Percentiles rank a stretch among this genome's conserved stretches.
phyloP scores from a whole-genome alignment of 2,329 filamentous ascomycete species.

The Colletotrichum truncatum region DNA sequence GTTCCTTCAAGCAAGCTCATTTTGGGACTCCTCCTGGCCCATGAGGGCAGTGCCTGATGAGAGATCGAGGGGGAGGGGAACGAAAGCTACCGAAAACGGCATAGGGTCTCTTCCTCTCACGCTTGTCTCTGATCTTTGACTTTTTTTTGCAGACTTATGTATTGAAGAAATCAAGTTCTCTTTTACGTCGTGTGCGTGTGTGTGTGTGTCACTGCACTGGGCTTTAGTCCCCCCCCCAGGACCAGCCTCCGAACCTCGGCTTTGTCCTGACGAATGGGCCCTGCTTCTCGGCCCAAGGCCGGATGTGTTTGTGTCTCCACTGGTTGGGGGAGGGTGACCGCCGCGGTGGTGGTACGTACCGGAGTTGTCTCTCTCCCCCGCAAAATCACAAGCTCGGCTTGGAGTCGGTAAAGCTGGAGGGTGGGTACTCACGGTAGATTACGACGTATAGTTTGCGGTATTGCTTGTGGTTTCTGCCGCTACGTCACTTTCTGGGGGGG shows the following conservation, averaged over 20 bases:
- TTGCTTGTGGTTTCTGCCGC: background rate
- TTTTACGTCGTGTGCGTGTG: too few relatives aligned
- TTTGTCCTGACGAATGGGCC: slow-evolving; percentile 22
- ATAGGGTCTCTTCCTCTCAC: background rate
- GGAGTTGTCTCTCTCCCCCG: slow-evolving; percentile 46
- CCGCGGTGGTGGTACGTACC: background rate
- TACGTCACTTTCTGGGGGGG: slow-evolving; percentile 14
- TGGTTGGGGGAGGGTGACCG: too few relatives aligned
- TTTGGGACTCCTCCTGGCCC: too few relatives aligned
- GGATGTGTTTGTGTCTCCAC: slow-evolving; percentile 22
- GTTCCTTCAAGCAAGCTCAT: too few relatives aligned
- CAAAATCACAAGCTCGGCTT: slow-evolving; percentile 68
- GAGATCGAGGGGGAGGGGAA: too few relatives aligned
- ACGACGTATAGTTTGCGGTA: too few relatives aligned
- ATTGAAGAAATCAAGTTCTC: too few relatives aligned
- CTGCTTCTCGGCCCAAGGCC: slow-evolving; percentile 14
- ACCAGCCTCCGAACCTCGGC: slow-evolving; percentile 29
- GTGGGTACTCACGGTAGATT: too few relatives aligned
- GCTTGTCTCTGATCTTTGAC: background rate
- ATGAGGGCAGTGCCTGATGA: slow-evolving; percentile 10
- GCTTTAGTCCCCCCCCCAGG: too few relatives aligned
- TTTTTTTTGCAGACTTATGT: too few relatives aligned
- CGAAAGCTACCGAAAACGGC: background rate
- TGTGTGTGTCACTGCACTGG: too few relatives aligned
- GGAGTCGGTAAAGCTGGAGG: slow-evolving; percentile 56